Evolutionary conservation across 495 filamentous ascomycete genomes (phyloP), one percentile per base, ranked within the genome.

Genomic region (Xylaria castorea): DNA sequence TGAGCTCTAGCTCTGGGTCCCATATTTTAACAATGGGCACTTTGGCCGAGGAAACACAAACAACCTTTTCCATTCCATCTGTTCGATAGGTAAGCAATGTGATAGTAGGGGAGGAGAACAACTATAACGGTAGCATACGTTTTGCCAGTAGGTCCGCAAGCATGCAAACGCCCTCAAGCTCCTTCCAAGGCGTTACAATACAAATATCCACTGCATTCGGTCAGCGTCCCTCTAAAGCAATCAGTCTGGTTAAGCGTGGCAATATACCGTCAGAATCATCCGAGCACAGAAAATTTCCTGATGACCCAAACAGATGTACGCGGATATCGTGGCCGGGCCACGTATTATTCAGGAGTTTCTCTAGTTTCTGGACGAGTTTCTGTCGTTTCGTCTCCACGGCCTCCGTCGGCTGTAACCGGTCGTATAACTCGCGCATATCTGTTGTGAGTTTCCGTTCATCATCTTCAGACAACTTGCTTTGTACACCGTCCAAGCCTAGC

Each of bases 1-100:
- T 92, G 71, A 99, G 85, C 48, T 89, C 83, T 32, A 97, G 86
- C 80, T 97, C 94, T 0, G 96, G 97, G 78, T 99, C 96, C 95
- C 95, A 98, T 61, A 97, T 95, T 83, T 98, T 99, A 66, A 99
- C 96, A 74, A 99, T 99, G 12, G 97, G 95, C 20, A 99, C 97
- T 80, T 97, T 98, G 18, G 96, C 96, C 50, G 92, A 92, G 30
- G 93, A 92, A 8, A 98, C 92, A 78, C 96, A 99, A 50, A 97
- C 92, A 11, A 99, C 94, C 73, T 91, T 91, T 81, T 98, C 87
- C 96, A 99, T 99, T 67, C 96, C 96, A 83, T 94, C 95, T 98
- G 77, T 76, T 80, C 78, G 61, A 38, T 64, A 66, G 40, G 63
- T 57, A 34, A 48, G 72, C 44, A 75, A 51, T 40, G 46, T 57